Conservation (phyloP, 2,329 filamentous ascomycete genomes). For the Colletotrichum destructivum region DNA sequence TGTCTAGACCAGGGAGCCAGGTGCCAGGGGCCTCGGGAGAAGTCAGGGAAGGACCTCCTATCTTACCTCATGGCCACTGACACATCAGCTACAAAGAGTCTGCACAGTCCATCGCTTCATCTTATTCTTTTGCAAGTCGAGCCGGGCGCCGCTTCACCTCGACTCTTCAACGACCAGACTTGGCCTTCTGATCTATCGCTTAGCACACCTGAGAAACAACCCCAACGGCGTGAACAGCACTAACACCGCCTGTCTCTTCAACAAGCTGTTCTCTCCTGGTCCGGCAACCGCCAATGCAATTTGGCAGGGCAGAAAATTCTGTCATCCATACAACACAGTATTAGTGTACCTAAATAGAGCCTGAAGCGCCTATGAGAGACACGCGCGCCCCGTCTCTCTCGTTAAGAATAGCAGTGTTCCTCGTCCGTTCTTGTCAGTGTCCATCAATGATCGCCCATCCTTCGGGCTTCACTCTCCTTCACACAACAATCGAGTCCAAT, state of each 20-base stretch:
- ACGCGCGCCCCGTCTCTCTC: not conserved
- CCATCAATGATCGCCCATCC: slow-evolving; percentile 16
- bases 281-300: not conserved
- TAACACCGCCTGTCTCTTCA: not conserved
- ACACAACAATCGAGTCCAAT: slow-evolving; percentile 26
- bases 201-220: slow-evolving; percentile 6
- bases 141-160: not conserved
- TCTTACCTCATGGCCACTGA: slow-evolving; percentile 9
- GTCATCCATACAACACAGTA: not conserved
- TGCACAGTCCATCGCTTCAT: slow-evolving; percentile 1
- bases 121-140: slow-evolving; percentile 9
- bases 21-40: not conserved
- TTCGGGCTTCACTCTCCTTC: slow-evolving; percentile 4
- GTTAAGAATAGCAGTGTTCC: slow-evolving; percentile 10
- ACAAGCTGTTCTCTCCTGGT: not conserved
- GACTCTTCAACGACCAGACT: not conserved
- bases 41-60: slow-evolving; percentile 31
- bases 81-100: not conserved
- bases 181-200: not conserved
- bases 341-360: no score
- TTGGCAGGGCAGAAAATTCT: slow-evolving; percentile 1
- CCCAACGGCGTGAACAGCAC: not conserved
- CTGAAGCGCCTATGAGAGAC: not conserved
- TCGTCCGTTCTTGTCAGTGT: not conserved
- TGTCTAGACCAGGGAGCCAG: not conserved